Conservation (phyloP, 1,284 basidiomycete genomes). For the Melampsora americana region DNA sequence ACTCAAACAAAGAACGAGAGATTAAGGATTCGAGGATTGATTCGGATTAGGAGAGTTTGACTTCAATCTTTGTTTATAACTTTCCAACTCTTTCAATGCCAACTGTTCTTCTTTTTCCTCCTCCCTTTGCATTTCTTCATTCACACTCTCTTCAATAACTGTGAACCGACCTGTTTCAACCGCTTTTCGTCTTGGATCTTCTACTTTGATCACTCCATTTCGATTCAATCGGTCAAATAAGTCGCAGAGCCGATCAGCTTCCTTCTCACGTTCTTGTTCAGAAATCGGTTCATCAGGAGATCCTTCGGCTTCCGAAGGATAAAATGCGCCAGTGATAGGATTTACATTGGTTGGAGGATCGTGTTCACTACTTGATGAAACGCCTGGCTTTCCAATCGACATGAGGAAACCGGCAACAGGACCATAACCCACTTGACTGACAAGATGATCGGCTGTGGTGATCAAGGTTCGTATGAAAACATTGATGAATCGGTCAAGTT, state of each 20-base stretch:
- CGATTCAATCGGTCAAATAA: constrained; percentile 81
- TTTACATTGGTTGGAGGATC: neutral
- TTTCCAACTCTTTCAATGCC: constrained; percentile 30
- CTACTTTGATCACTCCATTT: constrained; percentile 57
- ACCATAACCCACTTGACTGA: constrained; percentile 34
- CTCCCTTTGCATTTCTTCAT: constrained; percentile 57
- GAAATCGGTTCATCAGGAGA: neutral
- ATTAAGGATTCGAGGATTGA: no score
- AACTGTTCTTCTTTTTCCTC: constrained; percentile 15
- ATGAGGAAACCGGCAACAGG: constrained; percentile 30
- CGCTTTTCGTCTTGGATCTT: constrained; percentile 50
- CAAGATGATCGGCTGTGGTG: constrained; percentile 15
- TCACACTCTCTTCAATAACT: constrained; percentile 51
- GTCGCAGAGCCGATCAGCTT: constrained; percentile 77
- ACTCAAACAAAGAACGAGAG: no score
- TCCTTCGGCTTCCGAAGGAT: neutral
- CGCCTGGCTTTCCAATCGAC: constrained; percentile 24
- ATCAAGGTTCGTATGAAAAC: no score
- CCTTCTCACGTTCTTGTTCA: constrained; percentile 16
- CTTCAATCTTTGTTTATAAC: constrained; percentile 18
- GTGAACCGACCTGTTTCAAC: constrained; percentile 47
- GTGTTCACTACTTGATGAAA: constrained; percentile 21
- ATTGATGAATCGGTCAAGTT: no score
- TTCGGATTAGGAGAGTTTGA: no score
- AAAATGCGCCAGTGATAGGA: constrained; percentile 33